Percentiles rank a stretch among this genome's conserved stretches.
Conservation (phyloP, 2,329 filamentous ascomycete species). For the Fusarium xyrophilum region DNA sequence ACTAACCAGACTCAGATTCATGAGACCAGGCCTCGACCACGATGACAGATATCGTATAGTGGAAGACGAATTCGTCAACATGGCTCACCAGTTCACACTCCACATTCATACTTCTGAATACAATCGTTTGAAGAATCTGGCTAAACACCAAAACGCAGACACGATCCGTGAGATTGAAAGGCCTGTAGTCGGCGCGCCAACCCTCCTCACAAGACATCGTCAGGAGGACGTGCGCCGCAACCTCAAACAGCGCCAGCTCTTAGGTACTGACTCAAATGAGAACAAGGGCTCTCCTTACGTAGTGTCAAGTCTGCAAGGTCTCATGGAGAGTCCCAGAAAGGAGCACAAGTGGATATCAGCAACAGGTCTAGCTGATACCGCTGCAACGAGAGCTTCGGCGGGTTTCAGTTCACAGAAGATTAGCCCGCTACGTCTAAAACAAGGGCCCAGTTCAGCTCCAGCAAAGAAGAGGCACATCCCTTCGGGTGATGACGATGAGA, state of each 20-base stretch:
- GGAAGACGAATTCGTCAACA: constrained; percentile 76
- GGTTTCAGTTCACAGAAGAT: constrained; percentile 35
- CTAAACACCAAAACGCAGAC: constrained; percentile 61
- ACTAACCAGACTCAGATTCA: constrained; percentile 54
- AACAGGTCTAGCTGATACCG: constrained; percentile 26
- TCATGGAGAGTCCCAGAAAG: constrained; percentile 53
- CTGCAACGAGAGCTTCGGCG: constrained; percentile 41
- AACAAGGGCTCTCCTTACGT: constrained; percentile 35
- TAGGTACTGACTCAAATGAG: constrained; percentile 5
- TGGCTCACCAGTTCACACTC: constrained; percentile 73
- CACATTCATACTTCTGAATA: constrained; percentile 83
- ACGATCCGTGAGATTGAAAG: constrained; percentile 59
- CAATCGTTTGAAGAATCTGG: constrained; percentile 66
- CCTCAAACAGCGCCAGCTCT: constrained; percentile 38
- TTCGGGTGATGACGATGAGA: constrained; percentile 27
- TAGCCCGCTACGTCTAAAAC: constrained; percentile 19
- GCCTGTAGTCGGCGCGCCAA: constrained; percentile 55
- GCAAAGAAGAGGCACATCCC: constrained; percentile 24
- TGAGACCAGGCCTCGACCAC: constrained; percentile 68
- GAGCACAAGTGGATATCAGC: constrained; percentile 42
- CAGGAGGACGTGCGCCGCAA: constrained; percentile 29
- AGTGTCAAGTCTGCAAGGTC: constrained; percentile 49
- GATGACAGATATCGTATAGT: constrained; percentile 84
- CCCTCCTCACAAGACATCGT: constrained; percentile 36
- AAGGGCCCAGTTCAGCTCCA: neutral